Conservation (phyloP, 345 rosid species). For the Punica granatum region DNA sequence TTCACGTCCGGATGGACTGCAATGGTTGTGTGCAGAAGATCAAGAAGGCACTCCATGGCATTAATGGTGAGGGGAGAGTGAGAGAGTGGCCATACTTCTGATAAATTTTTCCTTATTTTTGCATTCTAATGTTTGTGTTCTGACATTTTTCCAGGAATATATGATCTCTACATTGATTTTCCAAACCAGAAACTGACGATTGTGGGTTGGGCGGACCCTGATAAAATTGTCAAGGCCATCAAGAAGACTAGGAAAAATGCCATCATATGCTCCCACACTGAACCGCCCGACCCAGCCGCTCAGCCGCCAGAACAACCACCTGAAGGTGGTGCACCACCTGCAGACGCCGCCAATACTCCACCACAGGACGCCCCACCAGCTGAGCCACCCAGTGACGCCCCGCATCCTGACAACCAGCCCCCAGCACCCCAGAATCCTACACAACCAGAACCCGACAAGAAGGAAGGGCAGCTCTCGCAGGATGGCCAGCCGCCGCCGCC, state of each 20-base stretch:
- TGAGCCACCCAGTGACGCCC: conserved; percentile 21
- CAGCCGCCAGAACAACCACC: conserved; percentile 27
- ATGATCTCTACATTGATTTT: conserved; percentile 48
- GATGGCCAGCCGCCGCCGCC: conserved; percentile 1
- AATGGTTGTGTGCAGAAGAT: conserved; percentile 78
- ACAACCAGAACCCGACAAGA: not conserved
- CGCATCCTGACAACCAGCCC: not conserved
- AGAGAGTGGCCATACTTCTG: not conserved
- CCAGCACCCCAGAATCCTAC: not conserved
- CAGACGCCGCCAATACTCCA: conserved; percentile 29
- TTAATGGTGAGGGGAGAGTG: conserved; percentile 31
- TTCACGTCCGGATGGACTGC: conserved; percentile 74
- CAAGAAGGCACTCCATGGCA: conserved; percentile 55
- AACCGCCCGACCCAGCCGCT: conserved; percentile 27
- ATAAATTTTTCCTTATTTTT: not conserved
- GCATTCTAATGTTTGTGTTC: not conserved
- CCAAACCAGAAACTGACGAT: conserved; percentile 61
- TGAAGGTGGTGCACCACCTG: conserved; percentile 29
- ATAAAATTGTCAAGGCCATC: conserved; percentile 51
- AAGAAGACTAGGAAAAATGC: conserved; percentile 62
- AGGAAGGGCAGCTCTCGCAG: not conserved
- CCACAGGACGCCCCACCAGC: conserved; percentile 27
- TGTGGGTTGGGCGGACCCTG: conserved; percentile 73
- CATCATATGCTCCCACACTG: conserved; percentile 44
- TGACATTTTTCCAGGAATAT: conserved; percentile 35